Evolutionary conservation across 306 rosid genomes (phyloP).

Genomic region (Ormosia emarginata): DNA sequence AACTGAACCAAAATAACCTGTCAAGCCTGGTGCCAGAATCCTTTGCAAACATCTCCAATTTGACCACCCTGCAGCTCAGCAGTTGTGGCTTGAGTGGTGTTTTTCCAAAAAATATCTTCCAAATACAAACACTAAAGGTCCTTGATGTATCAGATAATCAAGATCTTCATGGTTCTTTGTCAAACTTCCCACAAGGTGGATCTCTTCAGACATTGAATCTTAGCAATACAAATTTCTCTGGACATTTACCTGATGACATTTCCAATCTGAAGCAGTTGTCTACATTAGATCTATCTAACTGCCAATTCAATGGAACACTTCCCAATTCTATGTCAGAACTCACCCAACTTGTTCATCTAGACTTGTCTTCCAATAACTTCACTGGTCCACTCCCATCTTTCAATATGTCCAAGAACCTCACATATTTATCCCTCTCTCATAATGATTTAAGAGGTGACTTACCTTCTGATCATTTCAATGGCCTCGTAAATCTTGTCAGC

Average conservation of each 20-base stretch:
- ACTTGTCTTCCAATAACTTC: slow-evolving; percentile 31
- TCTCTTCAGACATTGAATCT: background rate
- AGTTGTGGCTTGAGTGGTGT: slow-evolving; percentile 7
- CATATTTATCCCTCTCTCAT: slow-evolving; percentile 6
- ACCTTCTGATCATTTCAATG: slow-evolving; percentile 4
- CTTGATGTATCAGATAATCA: slow-evolving; percentile 29
- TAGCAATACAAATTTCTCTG: slow-evolving; percentile 21
- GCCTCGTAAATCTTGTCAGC: background rate
- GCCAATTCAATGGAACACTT: slow-evolving; percentile 30
- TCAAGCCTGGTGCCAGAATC: slow-evolving; percentile 26
- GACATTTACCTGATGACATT: slow-evolving; percentile 19
- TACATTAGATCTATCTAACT: slow-evolving; percentile 15
- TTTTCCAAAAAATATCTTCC: slow-evolving; percentile 32
- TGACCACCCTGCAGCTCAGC: background rate
- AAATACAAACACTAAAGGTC: slow-evolving; percentile 16
- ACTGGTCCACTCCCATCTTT: slow-evolving; percentile 40
- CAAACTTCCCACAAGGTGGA: slow-evolving; percentile 22
- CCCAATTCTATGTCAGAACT: slow-evolving; percentile 28
- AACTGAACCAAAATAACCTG: slow-evolving; percentile 8
- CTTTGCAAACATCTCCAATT: slow-evolving; percentile 20
- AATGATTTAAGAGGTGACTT: slow-evolving; percentile 17
- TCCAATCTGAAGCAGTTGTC: slow-evolving; percentile 23
- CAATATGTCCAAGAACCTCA: slow-evolving; percentile 22
- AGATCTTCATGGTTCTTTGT: slow-evolving; percentile 27
- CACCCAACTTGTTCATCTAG: slow-evolving; percentile 25